Evolutionary conservation across 169 alveolate species (phyloP).

Genomic region (Eimeria brunetti): DNA sequence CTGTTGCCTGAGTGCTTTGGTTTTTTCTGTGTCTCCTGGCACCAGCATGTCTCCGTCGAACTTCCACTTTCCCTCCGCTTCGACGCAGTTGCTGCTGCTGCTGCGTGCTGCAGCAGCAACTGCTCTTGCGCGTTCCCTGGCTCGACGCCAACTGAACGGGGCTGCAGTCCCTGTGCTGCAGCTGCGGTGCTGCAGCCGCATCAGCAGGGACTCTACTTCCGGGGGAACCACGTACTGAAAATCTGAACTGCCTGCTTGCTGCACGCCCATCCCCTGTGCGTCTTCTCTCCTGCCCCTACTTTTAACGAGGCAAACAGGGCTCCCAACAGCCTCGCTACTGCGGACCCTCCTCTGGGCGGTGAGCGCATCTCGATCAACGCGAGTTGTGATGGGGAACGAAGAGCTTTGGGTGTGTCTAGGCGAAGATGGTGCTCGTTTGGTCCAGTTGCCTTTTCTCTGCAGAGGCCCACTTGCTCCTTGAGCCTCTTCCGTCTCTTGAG

Average conservation of each 20-base stretch:
- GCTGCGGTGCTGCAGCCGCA: slow-evolving; percentile 63
- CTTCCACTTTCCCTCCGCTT: slow-evolving; percentile 33
- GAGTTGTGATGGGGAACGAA: neutral
- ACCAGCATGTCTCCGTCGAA: slow-evolving; percentile 44
- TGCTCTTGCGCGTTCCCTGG: neutral
- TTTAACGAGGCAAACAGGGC: neutral
- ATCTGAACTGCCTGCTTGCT: neutral
- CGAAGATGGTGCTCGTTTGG: neutral
- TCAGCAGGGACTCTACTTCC: slow-evolving; percentile 9
- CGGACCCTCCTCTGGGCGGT: neutral
- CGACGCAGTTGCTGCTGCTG: slow-evolving; percentile 24
- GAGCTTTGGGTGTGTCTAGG: neutral
- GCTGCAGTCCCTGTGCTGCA: slow-evolving; percentile 14
- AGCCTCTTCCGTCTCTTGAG: neutral
- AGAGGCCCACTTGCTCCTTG: neutral
- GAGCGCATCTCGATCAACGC: neutral
- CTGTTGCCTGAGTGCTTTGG: slow-evolving; percentile 15
- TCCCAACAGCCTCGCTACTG: slow-evolving; percentile 14
- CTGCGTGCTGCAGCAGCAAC: slow-evolving; percentile 24
- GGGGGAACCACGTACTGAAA: neutral
- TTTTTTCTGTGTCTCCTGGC: slow-evolving; percentile 7
- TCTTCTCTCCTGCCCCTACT: neutral
- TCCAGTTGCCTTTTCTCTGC: neutral
- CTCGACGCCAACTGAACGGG: slow-evolving; percentile 43
- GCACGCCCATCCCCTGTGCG: neutral